phyloP scores from a whole-genome alignment of 192 early-diverging fungal genomes.

The Gorgonomyces haynaldii region DNA sequence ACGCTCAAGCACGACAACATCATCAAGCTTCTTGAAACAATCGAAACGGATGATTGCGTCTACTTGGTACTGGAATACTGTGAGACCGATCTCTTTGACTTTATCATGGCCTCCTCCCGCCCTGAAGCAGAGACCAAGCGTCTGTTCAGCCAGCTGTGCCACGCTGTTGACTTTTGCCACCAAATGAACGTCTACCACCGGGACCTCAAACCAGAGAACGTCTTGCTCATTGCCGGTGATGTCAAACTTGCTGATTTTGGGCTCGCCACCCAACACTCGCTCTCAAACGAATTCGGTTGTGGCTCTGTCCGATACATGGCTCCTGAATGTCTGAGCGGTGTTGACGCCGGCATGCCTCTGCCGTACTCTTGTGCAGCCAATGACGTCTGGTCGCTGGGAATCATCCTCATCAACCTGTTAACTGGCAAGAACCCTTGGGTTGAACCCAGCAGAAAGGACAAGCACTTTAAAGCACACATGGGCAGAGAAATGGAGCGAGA shows the following conservation, averaged over 20 bases:
- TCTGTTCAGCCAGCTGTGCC: conserved; percentile 64
- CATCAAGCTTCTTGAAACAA: conserved; percentile 18
- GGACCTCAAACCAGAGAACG: conserved; percentile 86
- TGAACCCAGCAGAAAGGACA: conserved; percentile 43
- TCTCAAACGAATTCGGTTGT: conserved; percentile 75
- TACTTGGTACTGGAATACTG: conserved; percentile 24
- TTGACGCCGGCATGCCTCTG: conserved; percentile 2
- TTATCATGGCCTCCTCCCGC: conserved; percentile 22
- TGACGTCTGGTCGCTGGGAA: conserved; percentile 69
- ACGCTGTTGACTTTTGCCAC: conserved; percentile 68
- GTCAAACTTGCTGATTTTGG: conserved; percentile 90
- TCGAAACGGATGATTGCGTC: conserved; percentile 27
- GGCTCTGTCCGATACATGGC: conserved; percentile 87
- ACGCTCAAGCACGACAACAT: conserved; percentile 24
- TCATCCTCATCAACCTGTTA: conserved; percentile 62
- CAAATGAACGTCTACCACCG: conserved; percentile 73
- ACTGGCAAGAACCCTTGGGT: conserved; percentile 76
- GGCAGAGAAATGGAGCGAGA: not conserved
- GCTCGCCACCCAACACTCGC: conserved; percentile 65
- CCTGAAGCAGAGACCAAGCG: conserved; percentile 10
- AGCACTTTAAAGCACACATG: conserved; percentile 45
- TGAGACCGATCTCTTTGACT: conserved; percentile 35
- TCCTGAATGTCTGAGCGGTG: conserved; percentile 46
- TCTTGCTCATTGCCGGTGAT: conserved; percentile 32
- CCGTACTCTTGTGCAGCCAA: conserved; percentile 48